These are phyloP conservation scores for Teunomyces pallodes DNA, from an alignment of 805 yeast genomes.

Conservation along the genomic window DNA sequence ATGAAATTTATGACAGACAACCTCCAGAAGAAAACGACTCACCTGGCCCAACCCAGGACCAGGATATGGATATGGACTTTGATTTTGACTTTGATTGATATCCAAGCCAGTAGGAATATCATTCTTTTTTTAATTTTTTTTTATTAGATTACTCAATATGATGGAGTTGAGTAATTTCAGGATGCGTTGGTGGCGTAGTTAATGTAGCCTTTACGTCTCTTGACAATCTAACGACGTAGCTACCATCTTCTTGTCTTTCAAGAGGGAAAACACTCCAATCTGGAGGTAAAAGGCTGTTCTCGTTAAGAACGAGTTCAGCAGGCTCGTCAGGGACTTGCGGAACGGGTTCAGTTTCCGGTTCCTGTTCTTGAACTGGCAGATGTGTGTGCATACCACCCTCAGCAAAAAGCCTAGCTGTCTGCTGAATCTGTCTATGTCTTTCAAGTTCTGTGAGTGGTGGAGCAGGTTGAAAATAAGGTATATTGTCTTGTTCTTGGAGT, in stretches of 20 bases:
- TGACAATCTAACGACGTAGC: conserved; percentile 17
- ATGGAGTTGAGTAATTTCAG: neutral
- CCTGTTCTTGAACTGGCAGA: neutral
- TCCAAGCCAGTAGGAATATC: neutral
- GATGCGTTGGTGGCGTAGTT: neutral
- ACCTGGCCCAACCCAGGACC: neutral
- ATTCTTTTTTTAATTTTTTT: neutral
- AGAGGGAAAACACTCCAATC: conserved; percentile 30
- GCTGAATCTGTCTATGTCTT: too few relatives aligned
- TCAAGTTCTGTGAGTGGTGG: too few relatives aligned
- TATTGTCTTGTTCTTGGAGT: neutral
- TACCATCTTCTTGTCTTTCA: conserved; percentile 4
- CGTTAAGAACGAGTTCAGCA: conserved; percentile 18
- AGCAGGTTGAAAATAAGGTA: too few relatives aligned
- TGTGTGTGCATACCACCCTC: too few relatives aligned
- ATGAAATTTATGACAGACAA: conserved; percentile 1
- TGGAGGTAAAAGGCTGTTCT: conserved; percentile 27
- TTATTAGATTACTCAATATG: neutral
- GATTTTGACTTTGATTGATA: conserved; percentile 26
- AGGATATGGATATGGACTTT: conserved; percentile 16
- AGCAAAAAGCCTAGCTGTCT: too few relatives aligned
- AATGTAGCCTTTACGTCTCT: neutral
- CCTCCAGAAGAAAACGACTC: neutral
- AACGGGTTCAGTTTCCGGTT: neutral
- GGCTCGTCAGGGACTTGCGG: conserved; percentile 1